Evolutionary conservation across 306 rosid species (phyloP).

Genomic region (Lathyrus sativus): DNA sequence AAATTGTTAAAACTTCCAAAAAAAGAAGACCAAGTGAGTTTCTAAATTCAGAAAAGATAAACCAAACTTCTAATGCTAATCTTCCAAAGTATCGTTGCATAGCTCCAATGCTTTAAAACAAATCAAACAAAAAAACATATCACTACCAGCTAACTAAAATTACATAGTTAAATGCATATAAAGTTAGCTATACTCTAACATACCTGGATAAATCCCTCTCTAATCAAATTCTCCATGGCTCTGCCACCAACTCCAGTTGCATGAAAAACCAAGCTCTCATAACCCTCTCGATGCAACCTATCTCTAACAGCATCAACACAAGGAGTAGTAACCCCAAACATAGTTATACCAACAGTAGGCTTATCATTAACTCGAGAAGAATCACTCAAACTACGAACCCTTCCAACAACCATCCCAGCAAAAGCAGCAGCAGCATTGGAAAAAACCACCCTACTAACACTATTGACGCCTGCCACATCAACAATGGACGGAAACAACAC

Average conservation of each 20-base stretch:
- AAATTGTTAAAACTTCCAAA: slow-evolving; percentile 2
- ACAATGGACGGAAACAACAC: slow-evolving; percentile 75
- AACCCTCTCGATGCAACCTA: slow-evolving; percentile 72
- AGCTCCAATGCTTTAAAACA: neutral
- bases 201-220: slow-evolving; percentile 89
- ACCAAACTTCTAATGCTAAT: slow-evolving; percentile 7
- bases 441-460: slow-evolving; percentile 69
- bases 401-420: slow-evolving; percentile 84
- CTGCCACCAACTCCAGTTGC: slow-evolving; percentile 95
- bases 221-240: slow-evolving; percentile 92
- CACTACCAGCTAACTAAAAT: slow-evolving; percentile 6
- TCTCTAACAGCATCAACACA: slow-evolving; percentile 73
- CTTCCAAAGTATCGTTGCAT: neutral
- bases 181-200: slow-evolving; percentile 2
- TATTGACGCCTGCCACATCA: slow-evolving; percentile 78
- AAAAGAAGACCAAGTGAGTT: neutral
- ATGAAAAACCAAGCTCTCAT: slow-evolving; percentile 83
- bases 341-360: slow-evolving; percentile 74
- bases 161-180: slow-evolving; percentile 13
- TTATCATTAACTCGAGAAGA: slow-evolving; percentile 47
- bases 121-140: neutral
- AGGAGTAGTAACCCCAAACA: slow-evolving; percentile 91
- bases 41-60: slow-evolving; percentile 20
- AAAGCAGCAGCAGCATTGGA: slow-evolving; percentile 85
- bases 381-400: slow-evolving; percentile 49